Evolutionary conservation across 345 rosid species (phyloP).

Genomic region (Citrus australasica): DNA sequence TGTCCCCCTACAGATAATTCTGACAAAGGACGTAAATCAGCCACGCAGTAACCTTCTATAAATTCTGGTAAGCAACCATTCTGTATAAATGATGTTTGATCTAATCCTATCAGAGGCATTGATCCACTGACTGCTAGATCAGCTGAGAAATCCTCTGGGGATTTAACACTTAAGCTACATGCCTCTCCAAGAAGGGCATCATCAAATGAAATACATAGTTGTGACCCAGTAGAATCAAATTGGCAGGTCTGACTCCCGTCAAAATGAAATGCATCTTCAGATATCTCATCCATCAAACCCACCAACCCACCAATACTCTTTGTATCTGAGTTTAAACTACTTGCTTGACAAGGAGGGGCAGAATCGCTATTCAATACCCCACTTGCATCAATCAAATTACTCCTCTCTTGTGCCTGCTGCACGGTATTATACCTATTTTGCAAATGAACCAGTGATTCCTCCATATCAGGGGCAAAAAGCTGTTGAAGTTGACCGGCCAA

Average conservation of each 20-base stretch:
- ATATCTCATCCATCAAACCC: slow-evolving; percentile 78
- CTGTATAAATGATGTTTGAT: slow-evolving; percentile 50
- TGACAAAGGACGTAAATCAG: slow-evolving; percentile 55
- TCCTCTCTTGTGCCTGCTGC: slow-evolving; percentile 49
- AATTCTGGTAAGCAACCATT: slow-evolving; percentile 55
- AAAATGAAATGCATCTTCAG: slow-evolving; percentile 67
- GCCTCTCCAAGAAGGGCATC: slow-evolving; percentile 41
- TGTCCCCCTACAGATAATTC: slow-evolving; percentile 50
- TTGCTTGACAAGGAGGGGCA: slow-evolving; percentile 35
- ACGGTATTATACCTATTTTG: slow-evolving; percentile 79
- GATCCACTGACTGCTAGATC: slow-evolving; percentile 39
- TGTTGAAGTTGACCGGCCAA: slow-evolving; percentile 80
- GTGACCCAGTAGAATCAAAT: slow-evolving; percentile 35
- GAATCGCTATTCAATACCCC: slow-evolving; percentile 23
- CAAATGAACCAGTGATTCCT: slow-evolving; percentile 79
- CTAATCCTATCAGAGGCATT: slow-evolving; percentile 37
- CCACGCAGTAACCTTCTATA: slow-evolving; percentile 75
- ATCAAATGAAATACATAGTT: slow-evolving; percentile 30
- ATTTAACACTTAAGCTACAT: slow-evolving; percentile 32
- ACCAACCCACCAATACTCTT: slow-evolving; percentile 24
- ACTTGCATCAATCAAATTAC: slow-evolving; percentile 32
- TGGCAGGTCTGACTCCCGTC: slow-evolving; percentile 38
- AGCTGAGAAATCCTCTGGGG: slow-evolving; percentile 31
- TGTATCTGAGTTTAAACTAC: slow-evolving; percentile 24
- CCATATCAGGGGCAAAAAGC: slow-evolving; percentile 85